Percentiles rank a stretch among this genome's conserved stretches.
phyloP scores from a whole-genome alignment of 805 yeast genomes.

The Yarrowia sp. region DNA sequence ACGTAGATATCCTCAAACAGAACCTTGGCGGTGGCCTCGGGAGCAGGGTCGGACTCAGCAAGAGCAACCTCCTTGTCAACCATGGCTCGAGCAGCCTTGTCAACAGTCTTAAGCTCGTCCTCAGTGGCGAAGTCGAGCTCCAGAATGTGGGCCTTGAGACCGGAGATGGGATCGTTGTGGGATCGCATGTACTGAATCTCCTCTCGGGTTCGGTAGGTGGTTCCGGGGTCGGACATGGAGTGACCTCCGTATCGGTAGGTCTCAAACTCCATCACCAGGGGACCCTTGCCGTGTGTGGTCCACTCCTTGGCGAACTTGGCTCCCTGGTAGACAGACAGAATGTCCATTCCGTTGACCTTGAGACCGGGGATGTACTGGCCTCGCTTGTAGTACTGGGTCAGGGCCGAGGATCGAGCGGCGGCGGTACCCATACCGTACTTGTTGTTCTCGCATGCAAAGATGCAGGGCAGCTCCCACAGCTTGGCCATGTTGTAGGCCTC shows the following conservation, averaged over 20 bases:
- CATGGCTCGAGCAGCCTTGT: slow-evolving; percentile 93
- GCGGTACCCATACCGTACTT: slow-evolving; percentile 99
- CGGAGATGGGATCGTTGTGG: slow-evolving; percentile 96
- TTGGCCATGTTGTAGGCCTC: slow-evolving; percentile 99
- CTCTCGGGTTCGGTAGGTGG: slow-evolving; percentile 99
- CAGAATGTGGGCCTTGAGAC: slow-evolving; percentile 84
- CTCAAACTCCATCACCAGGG: slow-evolving; percentile 94
- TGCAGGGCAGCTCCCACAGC: slow-evolving; percentile 93
- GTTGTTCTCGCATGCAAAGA: slow-evolving; percentile 98
- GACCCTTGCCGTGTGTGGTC: slow-evolving; percentile 93
- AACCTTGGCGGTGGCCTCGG: slow-evolving; percentile 93
- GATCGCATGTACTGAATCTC: slow-evolving; percentile 99
- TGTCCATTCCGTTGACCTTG: slow-evolving; percentile 98
- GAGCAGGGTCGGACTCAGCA: slow-evolving; percentile 94
- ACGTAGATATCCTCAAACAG: slow-evolving; percentile 96
- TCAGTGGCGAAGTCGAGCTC: slow-evolving; percentile 88
- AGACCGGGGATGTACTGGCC: slow-evolving; percentile 99
- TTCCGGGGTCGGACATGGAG: slow-evolving; percentile 99
- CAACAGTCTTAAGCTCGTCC: slow-evolving; percentile 92
- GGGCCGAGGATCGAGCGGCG: slow-evolving; percentile 94
- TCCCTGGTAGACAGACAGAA: slow-evolving; percentile 92
- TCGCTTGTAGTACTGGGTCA: slow-evolving; percentile 97
- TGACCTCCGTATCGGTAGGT: slow-evolving; percentile 99
- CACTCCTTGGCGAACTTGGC: slow-evolving; percentile 97
- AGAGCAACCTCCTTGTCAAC: slow-evolving; percentile 93